Percentiles rank a stretch among this genome's conserved stretches.
These are phyloP conservation scores for Huntiella omanensis DNA, from an alignment of 2,329 filamentous ascomycete genomes.

Conservation along the genomic window DNA sequence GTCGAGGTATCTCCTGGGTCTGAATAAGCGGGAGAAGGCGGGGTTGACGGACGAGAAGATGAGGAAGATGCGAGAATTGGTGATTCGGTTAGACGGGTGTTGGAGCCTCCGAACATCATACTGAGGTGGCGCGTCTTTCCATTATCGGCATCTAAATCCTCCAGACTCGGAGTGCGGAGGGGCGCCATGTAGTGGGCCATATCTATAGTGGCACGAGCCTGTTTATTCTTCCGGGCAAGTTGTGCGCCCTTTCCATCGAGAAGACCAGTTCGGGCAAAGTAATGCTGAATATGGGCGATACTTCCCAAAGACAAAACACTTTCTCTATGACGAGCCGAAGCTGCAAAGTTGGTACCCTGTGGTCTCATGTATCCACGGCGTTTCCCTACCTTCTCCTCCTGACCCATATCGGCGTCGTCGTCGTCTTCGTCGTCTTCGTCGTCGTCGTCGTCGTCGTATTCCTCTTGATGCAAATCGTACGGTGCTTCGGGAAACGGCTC, in stretches of 20 bases:
- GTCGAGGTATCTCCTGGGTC: slow-evolving; percentile 5
- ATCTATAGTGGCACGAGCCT: slow-evolving; percentile 38
- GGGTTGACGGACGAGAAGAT: background rate
- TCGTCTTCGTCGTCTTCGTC: slow-evolving; percentile 21
- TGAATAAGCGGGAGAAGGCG: background rate
- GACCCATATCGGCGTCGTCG: slow-evolving; percentile 2
- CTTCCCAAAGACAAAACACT: slow-evolving; percentile 92
- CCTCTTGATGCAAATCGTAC: slow-evolving; percentile 17
- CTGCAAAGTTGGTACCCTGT: slow-evolving; percentile 73
- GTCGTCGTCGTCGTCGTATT: slow-evolving; percentile 25
- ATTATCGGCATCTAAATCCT: slow-evolving; percentile 27
- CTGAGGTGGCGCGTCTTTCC: slow-evolving; percentile 20
- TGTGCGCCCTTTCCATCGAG: slow-evolving; percentile 86
- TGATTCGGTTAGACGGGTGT: background rate
- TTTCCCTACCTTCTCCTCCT: slow-evolving; percentile 5
- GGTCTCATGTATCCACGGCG: slow-evolving; percentile 75
- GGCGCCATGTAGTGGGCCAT: slow-evolving; percentile 30
- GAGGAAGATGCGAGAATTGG: background rate
- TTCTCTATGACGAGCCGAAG: slow-evolving; percentile 74
- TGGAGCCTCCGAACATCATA: slow-evolving; percentile 9
- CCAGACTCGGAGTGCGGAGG: slow-evolving; percentile 14
- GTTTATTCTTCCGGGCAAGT: slow-evolving; percentile 52
- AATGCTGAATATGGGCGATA: slow-evolving; percentile 94
- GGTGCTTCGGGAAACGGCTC: slow-evolving; percentile 21
- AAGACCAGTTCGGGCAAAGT: slow-evolving; percentile 86